phyloP scores from a whole-genome alignment of 345 rosid genomes.

The Brassica juncea region DNA sequence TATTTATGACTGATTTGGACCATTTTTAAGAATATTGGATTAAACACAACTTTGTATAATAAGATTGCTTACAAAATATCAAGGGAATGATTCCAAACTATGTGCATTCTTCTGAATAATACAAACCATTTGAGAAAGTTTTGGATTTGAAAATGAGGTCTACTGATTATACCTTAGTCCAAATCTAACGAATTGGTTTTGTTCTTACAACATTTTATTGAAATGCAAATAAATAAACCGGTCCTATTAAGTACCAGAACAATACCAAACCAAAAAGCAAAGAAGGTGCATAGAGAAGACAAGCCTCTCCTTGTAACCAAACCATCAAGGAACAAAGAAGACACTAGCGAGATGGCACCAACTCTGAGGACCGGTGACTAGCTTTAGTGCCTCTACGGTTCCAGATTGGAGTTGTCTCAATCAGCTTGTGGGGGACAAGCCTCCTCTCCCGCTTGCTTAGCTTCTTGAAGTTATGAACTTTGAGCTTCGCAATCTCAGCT shows the following conservation, averaged over 20 bases:
- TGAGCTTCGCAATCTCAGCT: slow-evolving; percentile 79
- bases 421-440: slow-evolving; percentile 79
- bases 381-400: slow-evolving; percentile 58
- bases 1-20: neutral
- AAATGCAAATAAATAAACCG: slow-evolving; percentile 12
- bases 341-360: slow-evolving; percentile 31
- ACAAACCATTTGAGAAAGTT: neutral
- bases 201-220: slow-evolving; percentile 27
- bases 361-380: slow-evolving; percentile 17
- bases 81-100: neutral
- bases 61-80: neutral
- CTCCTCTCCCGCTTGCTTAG: slow-evolving; percentile 65
- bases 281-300: neutral
- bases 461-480: slow-evolving; percentile 77
- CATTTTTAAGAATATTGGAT: neutral
- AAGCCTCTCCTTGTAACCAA: slow-evolving; percentile 11
- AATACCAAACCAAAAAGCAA: slow-evolving; percentile 12
- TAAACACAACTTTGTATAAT: neutral
- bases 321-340: slow-evolving; percentile 6
- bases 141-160: neutral
- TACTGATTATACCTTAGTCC: neutral
- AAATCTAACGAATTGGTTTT: slow-evolving; percentile 1
- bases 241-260: slow-evolving; percentile 20
- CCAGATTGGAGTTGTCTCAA: slow-evolving; percentile 86
- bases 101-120: neutral